phyloP scores from a whole-genome alignment of 768 basidiomycete species.

The Macrolepiota dolichaula region DNA sequence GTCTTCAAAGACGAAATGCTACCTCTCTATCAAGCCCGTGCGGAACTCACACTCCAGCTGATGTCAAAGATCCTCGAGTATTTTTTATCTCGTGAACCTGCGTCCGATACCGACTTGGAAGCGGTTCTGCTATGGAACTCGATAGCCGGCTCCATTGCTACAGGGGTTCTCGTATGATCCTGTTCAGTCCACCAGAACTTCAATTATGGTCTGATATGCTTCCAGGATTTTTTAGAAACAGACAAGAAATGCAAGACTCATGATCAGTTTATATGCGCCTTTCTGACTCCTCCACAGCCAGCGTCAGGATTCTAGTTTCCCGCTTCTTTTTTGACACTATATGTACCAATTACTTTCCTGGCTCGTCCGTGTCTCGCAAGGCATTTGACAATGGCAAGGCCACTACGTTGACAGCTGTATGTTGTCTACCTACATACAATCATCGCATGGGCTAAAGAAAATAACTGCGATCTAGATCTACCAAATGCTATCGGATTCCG shows the following conservation, averaged over 20 bases:
- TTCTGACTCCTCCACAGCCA: background rate
- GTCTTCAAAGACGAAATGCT: background rate
- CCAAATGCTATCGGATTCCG: constrained; percentile 47
- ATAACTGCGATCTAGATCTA: constrained; percentile 39
- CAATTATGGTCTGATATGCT: background rate
- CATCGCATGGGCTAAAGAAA: constrained; percentile 17
- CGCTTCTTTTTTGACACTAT: constrained; percentile 14
- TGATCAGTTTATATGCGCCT: background rate
- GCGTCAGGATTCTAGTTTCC: constrained; percentile 11
- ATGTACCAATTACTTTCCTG: constrained; percentile 16
- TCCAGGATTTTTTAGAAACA: constrained; percentile 16
- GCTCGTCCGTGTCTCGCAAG: constrained; percentile 7
- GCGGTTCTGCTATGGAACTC: background rate
- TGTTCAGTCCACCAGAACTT: background rate
- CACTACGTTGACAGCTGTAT: constrained; percentile 21
- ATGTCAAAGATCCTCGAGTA: background rate
- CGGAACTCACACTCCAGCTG: constrained; percentile 4
- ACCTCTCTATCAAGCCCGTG: background rate
- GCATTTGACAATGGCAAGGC: background rate
- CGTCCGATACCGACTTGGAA: background rate
- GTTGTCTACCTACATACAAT: background rate
- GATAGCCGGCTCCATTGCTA: constrained; percentile 6
- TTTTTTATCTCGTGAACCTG: background rate
- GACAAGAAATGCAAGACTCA: constrained; percentile 12
- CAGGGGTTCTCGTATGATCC: constrained; percentile 25